These are phyloP conservation scores for slime mould (Dictyostelium discoideum) DNA, from an alignment of 78 protist genomes.

Conservation along the genomic window dicty_2.7 NC_007088.5:6098001-6098500, in stretches of 20 bases:
- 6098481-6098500: no score
- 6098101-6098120: background rate
- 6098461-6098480: no score
- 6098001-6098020: background rate
- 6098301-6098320: background rate
- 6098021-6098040: background rate
- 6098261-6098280: slow-evolving; percentile 26
- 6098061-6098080: background rate
- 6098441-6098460: background rate
- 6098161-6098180: background rate
- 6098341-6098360: background rate
- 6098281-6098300: background rate
- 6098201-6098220: background rate
- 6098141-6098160: background rate
- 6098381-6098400: background rate
- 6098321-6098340: background rate
- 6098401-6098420: no score
- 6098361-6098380: background rate
- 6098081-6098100: background rate
- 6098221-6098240: slow-evolving; percentile 29
- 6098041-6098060: background rate
- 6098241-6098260: background rate
- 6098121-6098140: background rate
- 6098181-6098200: background rate
- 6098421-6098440: background rate